Evolutionary conservation across 1,139 yeast genomes (phyloP).

Genomic region (Geotrichum bryndzae): DNA sequence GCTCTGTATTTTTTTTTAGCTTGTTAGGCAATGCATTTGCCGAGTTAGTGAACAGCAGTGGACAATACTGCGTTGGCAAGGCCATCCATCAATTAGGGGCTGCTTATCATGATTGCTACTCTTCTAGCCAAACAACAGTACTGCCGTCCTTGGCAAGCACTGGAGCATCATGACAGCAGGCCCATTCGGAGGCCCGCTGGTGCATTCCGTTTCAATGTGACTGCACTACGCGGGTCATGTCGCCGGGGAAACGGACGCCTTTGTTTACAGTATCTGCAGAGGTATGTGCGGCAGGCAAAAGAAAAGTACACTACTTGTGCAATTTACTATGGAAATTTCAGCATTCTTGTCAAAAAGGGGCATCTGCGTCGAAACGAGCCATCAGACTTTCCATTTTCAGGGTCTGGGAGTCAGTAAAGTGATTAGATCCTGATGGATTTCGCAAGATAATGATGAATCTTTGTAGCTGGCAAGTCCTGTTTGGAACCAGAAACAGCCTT

Average conservation of each 20-base stretch:
- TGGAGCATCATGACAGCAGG: no score
- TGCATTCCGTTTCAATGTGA: no score
- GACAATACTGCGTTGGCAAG: not conserved
- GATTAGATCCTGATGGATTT: no score
- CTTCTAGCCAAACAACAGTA: not conserved
- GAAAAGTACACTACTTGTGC: not conserved
- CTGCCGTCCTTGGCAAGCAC: no score
- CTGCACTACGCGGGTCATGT: no score
- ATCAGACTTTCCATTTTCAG: not conserved
- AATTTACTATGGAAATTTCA: not conserved
- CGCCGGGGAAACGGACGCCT: not conserved
- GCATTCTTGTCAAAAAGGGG: not conserved
- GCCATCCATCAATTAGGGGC: not conserved
- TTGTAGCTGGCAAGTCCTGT: not conserved
- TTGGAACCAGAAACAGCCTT: not conserved
- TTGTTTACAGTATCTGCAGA: not conserved
- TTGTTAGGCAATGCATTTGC: not conserved
- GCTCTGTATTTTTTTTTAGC: no score
- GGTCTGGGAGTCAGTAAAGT: not conserved
- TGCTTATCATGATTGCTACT: not conserved
- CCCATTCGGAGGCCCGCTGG: no score
- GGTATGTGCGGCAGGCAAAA: not conserved
- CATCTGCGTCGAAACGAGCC: not conserved
- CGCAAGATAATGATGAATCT: no score
- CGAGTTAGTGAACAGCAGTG: not conserved